Evolutionary conservation across 768 basidiomycete species (phyloP), one percentile per base, ranked within the genome.

Genomic region (Phanerodontia chrysosporium): DNA sequence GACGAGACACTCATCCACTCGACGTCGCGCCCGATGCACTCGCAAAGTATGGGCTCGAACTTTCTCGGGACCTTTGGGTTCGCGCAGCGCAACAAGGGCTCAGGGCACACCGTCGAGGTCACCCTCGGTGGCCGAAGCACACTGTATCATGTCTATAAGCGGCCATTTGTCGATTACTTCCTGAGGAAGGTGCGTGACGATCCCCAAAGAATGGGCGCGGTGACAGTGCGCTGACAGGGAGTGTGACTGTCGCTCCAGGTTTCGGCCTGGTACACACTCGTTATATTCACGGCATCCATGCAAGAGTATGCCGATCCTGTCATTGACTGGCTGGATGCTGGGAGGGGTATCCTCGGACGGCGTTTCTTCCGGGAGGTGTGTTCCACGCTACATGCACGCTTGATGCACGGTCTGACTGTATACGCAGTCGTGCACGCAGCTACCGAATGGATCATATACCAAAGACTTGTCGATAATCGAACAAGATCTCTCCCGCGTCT

Each of bases 231-330:
- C 30, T 45, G 39, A 45, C 29, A 12, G 24, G 7, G 32, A 60
- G 2, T 27, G 7, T 18, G 28, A 30, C 30, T 18, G 27, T 14
- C 45, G 39, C 61, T 42, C 25, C 45, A 98, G 95, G 96, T 98
- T 42, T 95, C 97, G 29, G 81, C 87, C 25, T 99, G 97, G 97
- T 99, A 99, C 75, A 98, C 95, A 1, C 83, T 99, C 60, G 95
- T 99, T 55, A 94, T 99, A 63, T 99, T 96, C 75, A 99, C 97
- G 30, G 97, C 97, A 7, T 98, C 96, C 9, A 93, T 99, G 92
- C 90, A 95, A 69, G 97, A 99, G 74, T 99, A 99, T 72, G 97
- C 97, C 61, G 97, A 99, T 77, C 97, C 97, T 0, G 95, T 99
- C 28, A 99, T 99, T 65, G 97, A 99, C 74, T 99, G 97, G 97